A percentile compares a stretch with the other conserved stretches of the same genome.
Evolutionary conservation across 148 eudicot species (phyloP).

Genomic region (Vaccinium myrtillus): DNA sequence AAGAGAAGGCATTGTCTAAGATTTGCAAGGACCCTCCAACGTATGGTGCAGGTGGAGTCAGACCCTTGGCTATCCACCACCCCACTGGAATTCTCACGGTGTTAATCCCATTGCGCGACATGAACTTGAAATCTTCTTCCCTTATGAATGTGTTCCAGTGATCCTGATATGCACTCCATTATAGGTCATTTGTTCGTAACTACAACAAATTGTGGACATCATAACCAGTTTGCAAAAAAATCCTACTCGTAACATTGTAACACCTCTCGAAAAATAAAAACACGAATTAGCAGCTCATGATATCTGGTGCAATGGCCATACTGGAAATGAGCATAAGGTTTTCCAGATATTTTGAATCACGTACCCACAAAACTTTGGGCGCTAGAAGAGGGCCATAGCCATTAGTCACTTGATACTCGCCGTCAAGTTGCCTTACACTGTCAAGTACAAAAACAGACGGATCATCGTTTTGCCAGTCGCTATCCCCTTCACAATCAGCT

Average conservation of each 20-base stretch:
- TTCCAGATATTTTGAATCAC: not conserved
- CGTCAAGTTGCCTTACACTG: not conserved
- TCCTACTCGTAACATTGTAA: not conserved
- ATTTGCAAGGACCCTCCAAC: constrained; percentile 31
- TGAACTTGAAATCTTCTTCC: constrained; percentile 34
- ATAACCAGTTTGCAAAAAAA: not conserved
- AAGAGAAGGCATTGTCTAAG: constrained; percentile 33
- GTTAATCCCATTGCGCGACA: constrained; percentile 23
- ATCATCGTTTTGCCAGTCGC: not conserved
- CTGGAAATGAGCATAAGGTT: not conserved
- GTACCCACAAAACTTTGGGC: not conserved
- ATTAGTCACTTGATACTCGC: constrained; percentile 11
- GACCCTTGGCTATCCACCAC: constrained; percentile 34
- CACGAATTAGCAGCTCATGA: not conserved
- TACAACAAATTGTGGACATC: not conserved
- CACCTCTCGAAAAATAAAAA: not conserved
- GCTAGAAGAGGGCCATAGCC: not conserved
- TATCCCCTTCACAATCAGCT: constrained; percentile 3
- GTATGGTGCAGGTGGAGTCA: constrained; percentile 25
- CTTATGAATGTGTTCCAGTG: constrained; percentile 32
- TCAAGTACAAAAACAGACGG: constrained; percentile 4
- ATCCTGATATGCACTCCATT: constrained; percentile 10
- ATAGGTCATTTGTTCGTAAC: not conserved
- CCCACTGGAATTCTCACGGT: constrained; percentile 36
- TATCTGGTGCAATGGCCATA: not conserved